Evolutionary conservation across 2,329 filamentous ascomycete genomes (phyloP).

Genomic region (Paracoccidioides lutzii): DNA sequence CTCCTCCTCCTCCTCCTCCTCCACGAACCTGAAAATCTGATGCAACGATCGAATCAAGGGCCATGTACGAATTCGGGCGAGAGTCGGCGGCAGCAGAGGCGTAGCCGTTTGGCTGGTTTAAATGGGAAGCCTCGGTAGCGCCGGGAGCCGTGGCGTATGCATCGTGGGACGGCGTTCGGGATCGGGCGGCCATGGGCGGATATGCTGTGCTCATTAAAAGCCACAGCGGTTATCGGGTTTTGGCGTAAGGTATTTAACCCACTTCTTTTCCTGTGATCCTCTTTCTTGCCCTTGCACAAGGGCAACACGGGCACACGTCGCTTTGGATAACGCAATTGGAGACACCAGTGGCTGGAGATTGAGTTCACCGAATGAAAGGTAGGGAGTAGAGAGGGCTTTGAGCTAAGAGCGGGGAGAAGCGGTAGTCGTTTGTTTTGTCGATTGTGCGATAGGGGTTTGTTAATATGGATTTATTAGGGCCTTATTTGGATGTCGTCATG

Average conservation of each 20-base stretch:
- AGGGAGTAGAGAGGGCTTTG: too few relatives aligned
- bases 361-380: too few relatives aligned
- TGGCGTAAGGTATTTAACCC: background rate
- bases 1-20: background rate
- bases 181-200: constrained; percentile 21
- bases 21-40: constrained; percentile 27
- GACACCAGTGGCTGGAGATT: too few relatives aligned
- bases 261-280: background rate
- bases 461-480: too few relatives aligned
- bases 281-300: background rate
- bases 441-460: too few relatives aligned
- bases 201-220: background rate
- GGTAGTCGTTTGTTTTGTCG: too few relatives aligned
- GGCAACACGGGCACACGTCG: background rate
- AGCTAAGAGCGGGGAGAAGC: too few relatives aligned
- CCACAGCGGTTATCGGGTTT: background rate
- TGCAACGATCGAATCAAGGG: constrained; percentile 17
- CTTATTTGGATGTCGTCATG: too few relatives aligned
- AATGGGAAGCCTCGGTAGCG: constrained; percentile 17
- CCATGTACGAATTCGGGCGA: constrained; percentile 30
- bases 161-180: constrained; percentile 29
- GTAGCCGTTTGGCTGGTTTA: constrained; percentile 23
- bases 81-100: constrained; percentile 23
- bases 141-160: constrained; percentile 20
- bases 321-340: too few relatives aligned